These are phyloP conservation scores for Xylariaceae sp. DNA, from an alignment of 2,329 filamentous ascomycete genomes.

Conservation along the genomic window DNA sequence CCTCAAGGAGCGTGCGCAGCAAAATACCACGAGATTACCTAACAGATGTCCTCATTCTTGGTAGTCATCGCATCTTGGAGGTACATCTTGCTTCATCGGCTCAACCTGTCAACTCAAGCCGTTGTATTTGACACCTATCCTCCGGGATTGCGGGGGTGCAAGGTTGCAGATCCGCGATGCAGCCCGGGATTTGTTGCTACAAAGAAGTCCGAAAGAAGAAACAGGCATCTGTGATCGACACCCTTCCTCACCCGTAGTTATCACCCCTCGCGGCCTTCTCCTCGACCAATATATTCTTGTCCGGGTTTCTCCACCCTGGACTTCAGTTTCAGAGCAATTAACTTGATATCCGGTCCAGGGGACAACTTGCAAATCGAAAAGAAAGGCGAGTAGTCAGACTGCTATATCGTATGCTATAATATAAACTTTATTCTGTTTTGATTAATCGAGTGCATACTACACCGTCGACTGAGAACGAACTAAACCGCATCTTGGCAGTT, in stretches of 20 bases:
- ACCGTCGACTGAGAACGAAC: neutral
- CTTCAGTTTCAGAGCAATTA: too few species aligned
- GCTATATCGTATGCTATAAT: too few species aligned
- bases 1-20: neutral
- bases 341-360: too few species aligned
- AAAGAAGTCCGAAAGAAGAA: neutral
- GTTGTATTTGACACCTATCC: neutral
- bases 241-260: neutral
- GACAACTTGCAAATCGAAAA: too few species aligned
- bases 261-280: too few species aligned
- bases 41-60: neutral
- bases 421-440: neutral
- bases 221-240: constrained; percentile 7
- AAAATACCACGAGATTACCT: constrained; percentile 4
- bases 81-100: constrained; percentile 2
- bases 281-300: neutral
- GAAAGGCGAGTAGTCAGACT: too few species aligned
- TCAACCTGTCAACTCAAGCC: neutral
- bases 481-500: neutral
- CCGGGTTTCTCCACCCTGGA: neutral
- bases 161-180: neutral
- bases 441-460: neutral
- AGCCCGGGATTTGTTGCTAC: neutral
- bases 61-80: neutral
- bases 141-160: neutral